Evolutionary conservation across 1,284 basidiomycete genomes (phyloP), one percentile per base, ranked within the genome.

Genomic region (Cryptococcus amylolentus): DNA sequence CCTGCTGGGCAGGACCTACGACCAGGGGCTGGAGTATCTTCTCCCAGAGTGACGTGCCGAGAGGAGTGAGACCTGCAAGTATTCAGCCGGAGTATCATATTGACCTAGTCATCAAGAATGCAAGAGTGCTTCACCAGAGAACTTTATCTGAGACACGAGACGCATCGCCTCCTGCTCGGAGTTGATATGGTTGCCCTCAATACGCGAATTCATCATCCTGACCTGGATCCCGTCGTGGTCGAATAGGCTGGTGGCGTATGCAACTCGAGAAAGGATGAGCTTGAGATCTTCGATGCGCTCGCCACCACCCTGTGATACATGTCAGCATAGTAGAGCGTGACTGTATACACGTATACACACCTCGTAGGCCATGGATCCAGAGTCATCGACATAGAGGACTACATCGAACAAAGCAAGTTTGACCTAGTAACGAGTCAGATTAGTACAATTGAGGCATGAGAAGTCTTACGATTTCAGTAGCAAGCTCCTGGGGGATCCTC

Each of bases 151-250:
- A 5, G 56, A 31, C 45, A 81, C 58, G 41, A 81, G 74, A 49
- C 71, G 62, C 31, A 68, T 58, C 10, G 78, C 80, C 28, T 68
- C 69, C 38, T 67, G 64, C 61, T 80, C 80, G 31, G 62, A 71
- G 54, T 69, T 74, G 66, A 80, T 76, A 63, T 74, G 71, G 70
- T 80, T 75, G 41, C 79, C 80, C 54, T 79, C 72, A 28, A 74
- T 57, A 38, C 67, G 66, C 40, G 72, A 76, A 69, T 80, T 80
- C 69, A 80, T 76, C 75, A 81, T 80, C 56, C 77, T 70, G 49
- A 78, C 72, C 64, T 73, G 68, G 60, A 80, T 79, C 46, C 79
- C 79, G 57, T 80, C 79, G 16, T 70, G 66, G 61, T 80, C 79
- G 60, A 80, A 80, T 8, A 80, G 63, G 1, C 73, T 65, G 5